Evolutionary conservation across 2,329 filamentous ascomycete species (phyloP).

Genomic region (Cyphellophora attinorum): DNA sequence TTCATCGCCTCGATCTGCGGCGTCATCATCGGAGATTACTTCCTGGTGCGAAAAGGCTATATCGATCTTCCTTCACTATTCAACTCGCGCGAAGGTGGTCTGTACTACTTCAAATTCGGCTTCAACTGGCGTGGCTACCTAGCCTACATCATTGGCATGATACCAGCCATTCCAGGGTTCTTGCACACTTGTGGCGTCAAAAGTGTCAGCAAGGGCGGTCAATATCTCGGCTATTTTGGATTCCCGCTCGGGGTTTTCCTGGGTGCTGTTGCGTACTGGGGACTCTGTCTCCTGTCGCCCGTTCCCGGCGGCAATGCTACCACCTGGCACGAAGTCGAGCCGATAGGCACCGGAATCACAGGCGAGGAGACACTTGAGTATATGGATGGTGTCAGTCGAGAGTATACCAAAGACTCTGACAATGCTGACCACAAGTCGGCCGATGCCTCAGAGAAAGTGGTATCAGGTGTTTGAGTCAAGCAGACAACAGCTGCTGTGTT

Average conservation of each 20-base stretch:
- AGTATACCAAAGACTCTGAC: not conserved
- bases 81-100: conserved; percentile 24
- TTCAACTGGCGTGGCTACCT: conserved; percentile 23
- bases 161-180: conserved; percentile 22
- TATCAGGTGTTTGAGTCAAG: too few relatives aligned
- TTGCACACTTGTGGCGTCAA: conserved; percentile 7
- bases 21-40: conserved; percentile 32
- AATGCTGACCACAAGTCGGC: not conserved
- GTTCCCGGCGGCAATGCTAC: conserved; percentile 1
- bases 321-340: conserved; percentile 1
- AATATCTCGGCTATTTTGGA: not conserved
- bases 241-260: conserved; percentile 1
- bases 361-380: not conserved
- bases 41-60: conserved; percentile 26
- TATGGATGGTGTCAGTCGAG: not conserved
- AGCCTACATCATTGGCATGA: conserved; percentile 24
- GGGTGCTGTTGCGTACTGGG: conserved; percentile 1
- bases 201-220: not conserved
- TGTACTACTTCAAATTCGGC: conserved; percentile 28
- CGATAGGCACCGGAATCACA: not conserved
- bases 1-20: conserved; percentile 32
- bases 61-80: conserved; percentile 33
- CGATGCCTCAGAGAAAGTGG: conserved; percentile 1
- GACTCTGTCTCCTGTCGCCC: conserved; percentile 1
- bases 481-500: too few relatives aligned